Base-by-base conservation (phyloP, 805 yeast species). In the Candida bentonensis region DNA sequence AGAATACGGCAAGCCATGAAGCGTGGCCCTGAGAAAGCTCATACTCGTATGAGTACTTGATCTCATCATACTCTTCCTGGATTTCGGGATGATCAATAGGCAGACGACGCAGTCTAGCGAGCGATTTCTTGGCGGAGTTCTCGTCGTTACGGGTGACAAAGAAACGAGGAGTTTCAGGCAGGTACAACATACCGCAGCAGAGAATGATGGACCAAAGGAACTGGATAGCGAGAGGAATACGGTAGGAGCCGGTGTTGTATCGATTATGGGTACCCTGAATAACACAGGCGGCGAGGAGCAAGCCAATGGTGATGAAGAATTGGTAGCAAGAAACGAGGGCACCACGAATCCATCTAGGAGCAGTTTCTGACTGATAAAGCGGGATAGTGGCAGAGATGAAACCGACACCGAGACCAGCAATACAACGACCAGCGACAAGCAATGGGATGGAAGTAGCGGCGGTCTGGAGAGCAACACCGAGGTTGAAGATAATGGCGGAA, bases 91-190 rank as follows among this genome's bases (percentile, higher is more conserved):
- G 36, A 30, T 30, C 36, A 30, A 30, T 11, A 0, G 86, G 83
- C n/a, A 82, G 72, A 42, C 84, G 69, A 53, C 94, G 64, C 26
- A 84, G 67, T 53, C 76, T 72, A 5, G 85, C 67, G 45, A 84
- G 60, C 3, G 87, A 67, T 23, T 70, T 63, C 3, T 86, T 77
- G 2, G 94, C 95, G 40, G 68, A 71, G 44, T 74, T 78, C 28
- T 81, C 59, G 80, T 79, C 50, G 79, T 77, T 55, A 5, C 36
- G 13, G n/a, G 76, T 76, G 4, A 85, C 86, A 56, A 70, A 80
- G 58, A 68, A 85, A 47, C 95, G 67, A 0, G 95, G 94, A 41
- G 84, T 73, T 57, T 85, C 95, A 0, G 94, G 94, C 17, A 85
- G 61, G 23, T 76, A 71, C 33, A 74, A 55, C 82, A 85, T 78